Conservation (phyloP, 2,329 filamentous ascomycete genomes). For the Chaetomiaceae sp. region DNA sequence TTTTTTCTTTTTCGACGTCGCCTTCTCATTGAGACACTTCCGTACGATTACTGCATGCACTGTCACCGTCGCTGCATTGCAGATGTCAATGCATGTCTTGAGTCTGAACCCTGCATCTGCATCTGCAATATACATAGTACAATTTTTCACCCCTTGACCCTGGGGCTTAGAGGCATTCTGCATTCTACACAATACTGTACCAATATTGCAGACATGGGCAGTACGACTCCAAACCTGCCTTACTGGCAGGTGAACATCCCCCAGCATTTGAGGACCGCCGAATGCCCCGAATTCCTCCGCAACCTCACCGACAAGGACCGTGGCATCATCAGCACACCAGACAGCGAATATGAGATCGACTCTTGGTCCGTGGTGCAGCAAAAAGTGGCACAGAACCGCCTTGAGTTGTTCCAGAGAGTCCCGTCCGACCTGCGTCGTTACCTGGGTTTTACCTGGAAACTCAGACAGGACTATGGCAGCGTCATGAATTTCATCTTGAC, state of each 20-base stretch:
- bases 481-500: conserved; percentile 72
- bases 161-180: no score
- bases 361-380: conserved; percentile 66
- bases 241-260: conserved; percentile 86
- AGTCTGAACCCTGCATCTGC: neutral
- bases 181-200: no score
- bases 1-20: no score
- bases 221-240: conserved; percentile 35
- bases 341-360: conserved; percentile 58
- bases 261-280: conserved; percentile 51
- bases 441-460: conserved; percentile 60
- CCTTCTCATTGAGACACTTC: no score
- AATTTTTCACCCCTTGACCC: no score
- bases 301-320: conserved; percentile 64
- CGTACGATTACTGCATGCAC: no score
- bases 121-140: no score
- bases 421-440: conserved; percentile 79
- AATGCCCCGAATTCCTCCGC: conserved; percentile 69
- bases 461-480: conserved; percentile 67
- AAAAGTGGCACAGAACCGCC: conserved; percentile 60
- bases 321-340: conserved; percentile 64
- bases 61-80: no score
- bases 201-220: conserved; percentile 4
- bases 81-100: neutral
- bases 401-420: conserved; percentile 71